Base-by-base conservation (phyloP, 139 green algal genomes). In the Choricystis sp. region DNA sequence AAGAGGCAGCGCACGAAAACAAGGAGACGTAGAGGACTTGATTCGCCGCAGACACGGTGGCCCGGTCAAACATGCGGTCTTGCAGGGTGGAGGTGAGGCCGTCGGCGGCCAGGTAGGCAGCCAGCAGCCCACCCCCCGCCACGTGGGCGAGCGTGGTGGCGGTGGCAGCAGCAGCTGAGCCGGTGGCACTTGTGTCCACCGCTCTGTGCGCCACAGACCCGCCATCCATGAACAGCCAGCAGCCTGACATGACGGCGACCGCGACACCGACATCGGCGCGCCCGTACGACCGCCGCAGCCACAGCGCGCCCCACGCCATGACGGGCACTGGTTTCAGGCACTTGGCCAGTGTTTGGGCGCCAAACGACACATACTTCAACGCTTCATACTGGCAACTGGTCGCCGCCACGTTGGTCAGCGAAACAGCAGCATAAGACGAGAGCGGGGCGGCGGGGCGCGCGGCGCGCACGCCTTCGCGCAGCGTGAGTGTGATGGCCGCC, bases 71-170 rank as follows among this genome's bases (percentile, higher is more conserved):
- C 48, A 97, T 81, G 64, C 81, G 81, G 72, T 94, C 91, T 79
- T 98, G 91, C 69, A 95, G 97, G 19, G 90, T 98, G 48, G 86
- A 95, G 2, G 93, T 99, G 83, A 98, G 98, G 55, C 92, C 90
- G 66, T 98, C 92, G 66, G 94, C 94, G 22, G 69, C 77, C 2
- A 98, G 83, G 78, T 98, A 98, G 4, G 81, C 85, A 19, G 88
- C 28, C 91, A 98, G 96, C 22, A 98, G 82, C 61, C 78, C 21
- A 26, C 89, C 22, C 29, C 91, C 91, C 59, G 67, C 82, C 22
- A 61, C n/a, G 20, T 23, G 16, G 25, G 21, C 20, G n/a, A 22
- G 65, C 30, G 63, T 26, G 31, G 71, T 66, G 9, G 66, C 68
- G 60, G 69, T 59, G 22, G 22, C 21, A 2, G 26, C 59, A 25